Conservation (phyloP, 148 eudicot genomes). For the Chenopodium quinoa region DNA sequence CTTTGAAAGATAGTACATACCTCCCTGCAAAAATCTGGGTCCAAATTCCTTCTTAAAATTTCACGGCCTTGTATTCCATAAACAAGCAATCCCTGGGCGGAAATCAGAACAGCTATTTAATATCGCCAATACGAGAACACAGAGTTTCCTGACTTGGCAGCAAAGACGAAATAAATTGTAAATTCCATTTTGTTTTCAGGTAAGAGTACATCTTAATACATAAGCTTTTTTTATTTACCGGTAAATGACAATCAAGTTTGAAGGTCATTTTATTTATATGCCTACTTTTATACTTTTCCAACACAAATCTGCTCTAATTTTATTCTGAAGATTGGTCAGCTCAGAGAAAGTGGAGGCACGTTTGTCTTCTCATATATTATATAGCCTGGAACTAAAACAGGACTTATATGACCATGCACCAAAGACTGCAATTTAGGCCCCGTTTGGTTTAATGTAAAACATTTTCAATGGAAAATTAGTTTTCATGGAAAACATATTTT, state of each 20-base stretch:
- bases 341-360: neutral
- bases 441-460: too few species aligned
- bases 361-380: neutral
- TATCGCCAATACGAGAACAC: neutral
- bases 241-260: neutral
- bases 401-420: neutral
- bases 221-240: neutral
- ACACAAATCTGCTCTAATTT: too few species aligned
- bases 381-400: neutral
- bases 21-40: constrained; percentile 75
- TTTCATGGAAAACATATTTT: too few species aligned
- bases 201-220: neutral
- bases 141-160: neutral
- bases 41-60: constrained; percentile 72
- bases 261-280: neutral
- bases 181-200: neutral
- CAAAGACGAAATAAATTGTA: neutral
- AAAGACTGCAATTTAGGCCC: neutral
- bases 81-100: constrained; percentile 73
- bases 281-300: neutral
- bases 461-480: too few species aligned
- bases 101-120: constrained; percentile 9
- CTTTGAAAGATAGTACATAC: constrained; percentile 34
- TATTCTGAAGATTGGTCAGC: too few species aligned
- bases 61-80: constrained; percentile 92